Evolutionary conservation across 2,329 filamentous ascomycete species (phyloP).

Genomic region (Camillea tinctor): DNA sequence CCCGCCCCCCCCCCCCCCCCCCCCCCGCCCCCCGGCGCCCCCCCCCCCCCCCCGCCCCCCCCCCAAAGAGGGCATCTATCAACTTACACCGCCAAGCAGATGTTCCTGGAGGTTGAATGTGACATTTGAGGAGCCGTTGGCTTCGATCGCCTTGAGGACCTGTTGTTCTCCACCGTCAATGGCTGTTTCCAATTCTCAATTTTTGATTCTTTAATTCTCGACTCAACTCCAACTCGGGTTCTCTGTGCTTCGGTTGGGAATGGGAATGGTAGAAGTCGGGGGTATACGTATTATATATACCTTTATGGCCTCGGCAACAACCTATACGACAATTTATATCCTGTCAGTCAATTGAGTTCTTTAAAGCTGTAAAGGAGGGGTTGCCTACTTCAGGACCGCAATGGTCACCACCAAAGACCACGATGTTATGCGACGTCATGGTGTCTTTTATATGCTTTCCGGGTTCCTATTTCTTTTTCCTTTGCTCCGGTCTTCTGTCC

Average conservation of each 20-base stretch:
- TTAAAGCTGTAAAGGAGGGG: neutral
- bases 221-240: neutral
- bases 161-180: slow-evolving; percentile 34
- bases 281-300: slow-evolving; percentile 42
- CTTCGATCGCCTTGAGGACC: slow-evolving; percentile 78
- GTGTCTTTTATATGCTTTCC: too few relatives aligned
- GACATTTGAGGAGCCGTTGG: slow-evolving; percentile 63
- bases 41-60: too few relatives aligned
- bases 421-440: slow-evolving; percentile 74
- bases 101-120: slow-evolving; percentile 91
- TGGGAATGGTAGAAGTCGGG: too few relatives aligned
- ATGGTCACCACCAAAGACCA: slow-evolving; percentile 81
- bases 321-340: slow-evolving; percentile 41
- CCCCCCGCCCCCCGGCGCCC: too few relatives aligned
- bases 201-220: neutral
- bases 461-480: too few relatives aligned
- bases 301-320: slow-evolving; percentile 83
- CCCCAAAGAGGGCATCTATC: too few relatives aligned
- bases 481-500: too few relatives aligned
- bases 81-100: slow-evolving; percentile 71
- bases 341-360: neutral
- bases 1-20: too few relatives aligned
- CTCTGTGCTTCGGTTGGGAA: neutral
- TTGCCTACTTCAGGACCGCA: slow-evolving; percentile 75
- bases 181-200: neutral